These are phyloP conservation scores for Colletotrichum zoysiae DNA, from an alignment of 2,329 filamentous ascomycete species.

Conservation along the genomic window DNA sequence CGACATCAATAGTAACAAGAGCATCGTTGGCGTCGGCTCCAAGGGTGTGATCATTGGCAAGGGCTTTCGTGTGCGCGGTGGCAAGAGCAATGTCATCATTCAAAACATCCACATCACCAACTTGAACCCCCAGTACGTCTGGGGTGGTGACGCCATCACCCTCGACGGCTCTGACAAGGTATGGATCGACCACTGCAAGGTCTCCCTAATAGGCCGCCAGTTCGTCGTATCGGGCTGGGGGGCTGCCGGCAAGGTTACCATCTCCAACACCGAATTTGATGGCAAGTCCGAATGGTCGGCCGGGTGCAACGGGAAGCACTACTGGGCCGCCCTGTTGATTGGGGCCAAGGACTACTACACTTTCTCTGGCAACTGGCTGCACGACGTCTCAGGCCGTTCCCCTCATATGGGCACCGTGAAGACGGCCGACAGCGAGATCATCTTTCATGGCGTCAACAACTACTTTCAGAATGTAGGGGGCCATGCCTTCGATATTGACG, in stretches of 20 bases:
- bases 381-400: slow-evolving; percentile 47
- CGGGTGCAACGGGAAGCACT: slow-evolving; percentile 50
- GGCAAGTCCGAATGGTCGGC: slow-evolving; percentile 49
- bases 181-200: slow-evolving; percentile 54
- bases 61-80: slow-evolving; percentile 58
- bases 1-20: slow-evolving; percentile 48
- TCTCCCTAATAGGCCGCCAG: slow-evolving; percentile 57
- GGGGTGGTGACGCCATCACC: slow-evolving; percentile 53
- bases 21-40: slow-evolving; percentile 45
- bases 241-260: slow-evolving; percentile 49
- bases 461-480: slow-evolving; percentile 47
- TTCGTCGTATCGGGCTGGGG: slow-evolving; percentile 55
- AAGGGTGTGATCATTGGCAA: slow-evolving; percentile 51
- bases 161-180: slow-evolving; percentile 48
- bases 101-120: slow-evolving; percentile 62
- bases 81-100: slow-evolving; percentile 62
- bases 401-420: slow-evolving; percentile 45
- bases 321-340: slow-evolving; percentile 50
- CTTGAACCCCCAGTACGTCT: slow-evolving; percentile 54
- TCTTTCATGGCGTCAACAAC: slow-evolving; percentile 49
- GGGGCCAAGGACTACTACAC: slow-evolving; percentile 46
- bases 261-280: slow-evolving; percentile 56
- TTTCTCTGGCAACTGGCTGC: slow-evolving; percentile 47
- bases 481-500: slow-evolving; percentile 67
- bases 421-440: slow-evolving; percentile 25